phyloP scores from a whole-genome alignment of 257 asterid species.

The Solanum pinnatisectum region DNA sequence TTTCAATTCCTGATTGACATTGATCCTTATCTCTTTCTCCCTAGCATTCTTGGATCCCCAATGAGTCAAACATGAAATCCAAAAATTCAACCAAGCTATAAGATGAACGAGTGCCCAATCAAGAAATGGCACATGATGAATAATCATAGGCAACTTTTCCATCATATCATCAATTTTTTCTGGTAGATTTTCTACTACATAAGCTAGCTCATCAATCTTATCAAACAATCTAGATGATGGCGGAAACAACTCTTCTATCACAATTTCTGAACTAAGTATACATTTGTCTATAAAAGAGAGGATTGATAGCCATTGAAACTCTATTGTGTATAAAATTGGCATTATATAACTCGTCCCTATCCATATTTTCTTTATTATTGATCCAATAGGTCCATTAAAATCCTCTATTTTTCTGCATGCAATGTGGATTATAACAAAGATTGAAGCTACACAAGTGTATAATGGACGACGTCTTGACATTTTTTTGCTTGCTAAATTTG shows the following conservation, averaged over 20 bases:
- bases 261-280: conserved; percentile 19
- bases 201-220: conserved; percentile 29
- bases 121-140: conserved; percentile 25
- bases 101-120: conserved; percentile 19
- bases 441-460: conserved; percentile 43
- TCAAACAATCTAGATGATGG: conserved; percentile 28
- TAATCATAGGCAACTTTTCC: conserved; percentile 10
- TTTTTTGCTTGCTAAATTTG: background rate
- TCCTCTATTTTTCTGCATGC: conserved; percentile 24
- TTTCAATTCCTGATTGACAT: background rate
- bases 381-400: conserved; percentile 32
- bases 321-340: conserved; percentile 20
- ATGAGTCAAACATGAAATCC: conserved; percentile 3
- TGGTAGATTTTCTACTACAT: conserved; percentile 29
- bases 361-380: conserved; percentile 10
- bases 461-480: conserved; percentile 42
- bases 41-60: conserved; percentile 9
- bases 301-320: conserved; percentile 26
- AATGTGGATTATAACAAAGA: conserved; percentile 23
- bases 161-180: conserved; percentile 18
- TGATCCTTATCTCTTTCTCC: conserved; percentile 38
- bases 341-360: background rate
- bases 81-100: conserved; percentile 18
- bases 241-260: conserved; percentile 40
- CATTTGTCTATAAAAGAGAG: conserved; percentile 38